Percentiles rank a stretch among this genome's conserved stretches.
phyloP scores from a whole-genome alignment of 345 rosid species.

The Populus deltoides region DNA sequence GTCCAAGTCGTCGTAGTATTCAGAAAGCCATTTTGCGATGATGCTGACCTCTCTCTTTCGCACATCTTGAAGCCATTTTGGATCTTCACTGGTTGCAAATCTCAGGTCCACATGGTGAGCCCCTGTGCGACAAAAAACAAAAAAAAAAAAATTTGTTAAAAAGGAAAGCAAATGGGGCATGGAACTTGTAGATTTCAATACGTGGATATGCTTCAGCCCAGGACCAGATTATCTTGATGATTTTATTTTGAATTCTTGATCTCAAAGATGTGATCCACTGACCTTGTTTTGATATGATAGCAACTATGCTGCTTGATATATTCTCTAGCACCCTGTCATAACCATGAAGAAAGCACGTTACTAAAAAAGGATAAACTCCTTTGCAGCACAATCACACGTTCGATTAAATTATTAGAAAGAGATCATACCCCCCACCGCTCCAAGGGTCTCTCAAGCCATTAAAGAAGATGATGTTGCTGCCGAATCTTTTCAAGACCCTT shows the following conservation, averaged over 20 bases:
- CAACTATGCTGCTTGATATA: constrained; percentile 46
- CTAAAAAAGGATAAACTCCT: not conserved
- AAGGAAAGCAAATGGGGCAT: not conserved
- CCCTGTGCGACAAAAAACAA: constrained; percentile 23
- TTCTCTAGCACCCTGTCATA: constrained; percentile 45
- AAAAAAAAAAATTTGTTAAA: not conserved
- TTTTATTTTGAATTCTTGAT: not conserved
- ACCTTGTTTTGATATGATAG: constrained; percentile 61
- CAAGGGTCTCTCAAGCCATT: constrained; percentile 75
- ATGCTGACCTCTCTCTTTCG: constrained; percentile 40
- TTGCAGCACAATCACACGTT: no score
- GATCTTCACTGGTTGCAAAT: constrained; percentile 46
- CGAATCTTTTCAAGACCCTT: constrained; percentile 48
- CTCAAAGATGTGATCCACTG: no score
- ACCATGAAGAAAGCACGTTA: not conserved
- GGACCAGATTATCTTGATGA: not conserved
- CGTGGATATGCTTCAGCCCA: not conserved
- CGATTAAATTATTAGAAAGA: not conserved
- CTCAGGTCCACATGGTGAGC: constrained; percentile 73
- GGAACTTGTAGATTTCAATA: not conserved
- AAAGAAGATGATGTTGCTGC: constrained; percentile 62
- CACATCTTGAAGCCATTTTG: constrained; percentile 52
- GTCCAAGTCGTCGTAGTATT: constrained; percentile 39
- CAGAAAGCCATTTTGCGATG: constrained; percentile 45
- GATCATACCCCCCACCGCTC: constrained; percentile 66